Evolutionary conservation across 352 stramenopile genomes (phyloP).

Genomic region (Globisporangium echinulatum): DNA sequence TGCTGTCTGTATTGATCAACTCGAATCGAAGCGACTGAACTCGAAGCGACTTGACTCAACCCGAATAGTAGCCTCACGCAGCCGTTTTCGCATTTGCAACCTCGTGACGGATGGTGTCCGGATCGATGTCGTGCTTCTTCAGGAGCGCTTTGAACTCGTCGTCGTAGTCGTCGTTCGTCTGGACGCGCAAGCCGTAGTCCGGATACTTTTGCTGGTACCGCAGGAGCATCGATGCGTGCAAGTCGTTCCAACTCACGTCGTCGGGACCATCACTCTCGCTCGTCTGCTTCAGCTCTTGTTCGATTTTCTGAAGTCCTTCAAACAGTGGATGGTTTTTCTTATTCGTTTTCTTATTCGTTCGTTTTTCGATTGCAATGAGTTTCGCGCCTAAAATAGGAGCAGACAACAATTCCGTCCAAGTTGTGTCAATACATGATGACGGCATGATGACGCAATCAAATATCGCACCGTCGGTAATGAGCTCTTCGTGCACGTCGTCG

Average conservation of each 20-base stretch:
- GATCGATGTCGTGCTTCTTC: constrained; percentile 70
- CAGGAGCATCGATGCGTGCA: constrained; percentile 63
- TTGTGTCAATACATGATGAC: too few species aligned
- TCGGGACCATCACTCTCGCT: constrained; percentile 35
- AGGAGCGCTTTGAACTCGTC: constrained; percentile 81
- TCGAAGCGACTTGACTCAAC: too few species aligned
- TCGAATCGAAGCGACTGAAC: too few species aligned
- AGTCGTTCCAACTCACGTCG: constrained; percentile 75
- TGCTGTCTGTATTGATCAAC: too few species aligned
- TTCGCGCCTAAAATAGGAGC: constrained; percentile 18
- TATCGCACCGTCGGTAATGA: constrained; percentile 51
- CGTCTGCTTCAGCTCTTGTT: constrained; percentile 60
- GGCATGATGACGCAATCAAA: neutral
- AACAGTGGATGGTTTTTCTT: constrained; percentile 57
- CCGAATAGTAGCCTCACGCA: too few species aligned
- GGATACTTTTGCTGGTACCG: constrained; percentile 80
- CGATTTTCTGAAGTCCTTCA: constrained; percentile 66
- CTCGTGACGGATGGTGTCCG: constrained; percentile 44
- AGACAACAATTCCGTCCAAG: too few species aligned
- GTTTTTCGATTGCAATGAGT: constrained; percentile 28
- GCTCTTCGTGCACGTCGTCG: constrained; percentile 59
- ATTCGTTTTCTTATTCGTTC: constrained; percentile 18
- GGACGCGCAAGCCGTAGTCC: constrained; percentile 42
- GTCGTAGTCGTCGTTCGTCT: constrained; percentile 67
- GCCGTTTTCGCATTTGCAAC: neutral